Evolutionary conservation across 2,329 filamentous ascomycete species (phyloP), one percentile per base, ranked within the genome.

Genomic region (Neonectria magnoliae): DNA sequence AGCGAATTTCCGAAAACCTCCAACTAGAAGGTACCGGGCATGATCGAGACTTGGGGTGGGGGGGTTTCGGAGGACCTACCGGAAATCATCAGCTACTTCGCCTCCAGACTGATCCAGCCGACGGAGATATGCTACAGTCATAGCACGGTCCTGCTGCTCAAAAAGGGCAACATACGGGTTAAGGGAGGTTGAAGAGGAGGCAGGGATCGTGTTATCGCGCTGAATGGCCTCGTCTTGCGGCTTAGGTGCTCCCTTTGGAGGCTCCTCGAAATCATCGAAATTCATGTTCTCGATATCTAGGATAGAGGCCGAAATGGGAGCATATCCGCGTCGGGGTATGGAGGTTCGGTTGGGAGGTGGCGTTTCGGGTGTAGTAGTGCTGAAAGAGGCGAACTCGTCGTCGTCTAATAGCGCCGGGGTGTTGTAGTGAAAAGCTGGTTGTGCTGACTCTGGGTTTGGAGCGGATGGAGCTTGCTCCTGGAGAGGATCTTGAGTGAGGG

Each of bases 141-240:
- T 75, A 59, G 73, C 73, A 54, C 73, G 64, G 36, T 79, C 75
- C 36, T 72, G 75, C 58, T 75, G 69, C 64, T 78, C 75, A 54
- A 77, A 70, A 41, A 76, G 65, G 53, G 69, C 64, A 45, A 73
- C 66, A 52, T 77, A 77, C 58, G 76, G 76, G 44, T 77, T 78
- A 18, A 66, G 31, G 25, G 68, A 66, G 20, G 65, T 60, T 13
- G 68, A 65, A 4, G 73, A 63, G 7, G 74, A 68, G 5, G 64
- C 56, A 6, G 60, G 29, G 22, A 64, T 41, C 38, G 50, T 29
- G 16, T 29, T 16, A 50, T 29, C 14, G 6, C 27, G 41, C 5
- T 18, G 44, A 11, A 13, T 14, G 3, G 4, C 27, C n/a, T 63
- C 25, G 22, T 51, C 20, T 5, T 25, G 60, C 22, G 38, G n/a